Evolutionary conservation across 805 yeast species (phyloP).

Genomic region (Kazachstania kunashirensis): DNA sequence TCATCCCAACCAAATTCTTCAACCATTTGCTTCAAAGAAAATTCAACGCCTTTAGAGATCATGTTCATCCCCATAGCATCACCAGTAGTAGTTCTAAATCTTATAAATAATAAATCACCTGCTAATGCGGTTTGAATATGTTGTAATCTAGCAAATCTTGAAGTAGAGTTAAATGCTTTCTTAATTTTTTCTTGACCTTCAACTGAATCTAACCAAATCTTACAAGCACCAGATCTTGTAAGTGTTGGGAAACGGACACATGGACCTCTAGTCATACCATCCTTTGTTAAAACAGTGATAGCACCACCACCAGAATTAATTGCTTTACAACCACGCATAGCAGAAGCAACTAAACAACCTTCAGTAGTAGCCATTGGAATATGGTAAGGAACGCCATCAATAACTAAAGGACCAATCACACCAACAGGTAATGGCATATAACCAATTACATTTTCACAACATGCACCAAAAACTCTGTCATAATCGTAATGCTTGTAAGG

Average conservation of each 20-base stretch:
- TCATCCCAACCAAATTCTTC: slow-evolving; percentile 88
- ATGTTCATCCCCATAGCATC: slow-evolving; percentile 99
- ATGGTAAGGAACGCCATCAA: slow-evolving; percentile 81
- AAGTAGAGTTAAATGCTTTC: slow-evolving; percentile 89
- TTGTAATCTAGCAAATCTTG: slow-evolving; percentile 92
- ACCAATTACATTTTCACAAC: slow-evolving; percentile 98
- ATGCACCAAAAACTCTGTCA: slow-evolving; percentile 94
- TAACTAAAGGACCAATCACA: slow-evolving; percentile 90
- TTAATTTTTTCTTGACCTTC: slow-evolving; percentile 80
- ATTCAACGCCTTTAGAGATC: slow-evolving; percentile 97
- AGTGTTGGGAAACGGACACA: slow-evolving; percentile 83
- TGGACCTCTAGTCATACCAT: slow-evolving; percentile 99
- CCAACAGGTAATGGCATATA: slow-evolving; percentile 95
- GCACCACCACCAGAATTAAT: slow-evolving; percentile 97
- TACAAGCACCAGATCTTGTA: slow-evolving; percentile 86
- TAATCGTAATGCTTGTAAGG: slow-evolving; percentile 84
- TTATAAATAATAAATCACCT: slow-evolving; percentile 75
- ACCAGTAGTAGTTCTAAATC: slow-evolving; percentile 98
- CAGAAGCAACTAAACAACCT: slow-evolving; percentile 96
- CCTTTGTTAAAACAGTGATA: slow-evolving; percentile 80
- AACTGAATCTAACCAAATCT: slow-evolving; percentile 89
- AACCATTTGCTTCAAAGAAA: slow-evolving; percentile 72
- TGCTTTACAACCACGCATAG: slow-evolving; percentile 99
- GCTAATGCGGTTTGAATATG: slow-evolving; percentile 90
- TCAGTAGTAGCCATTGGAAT: slow-evolving; percentile 99